phyloP scores from a whole-genome alignment of 441 rosid genomes.

The Daphne laureola region DNA sequence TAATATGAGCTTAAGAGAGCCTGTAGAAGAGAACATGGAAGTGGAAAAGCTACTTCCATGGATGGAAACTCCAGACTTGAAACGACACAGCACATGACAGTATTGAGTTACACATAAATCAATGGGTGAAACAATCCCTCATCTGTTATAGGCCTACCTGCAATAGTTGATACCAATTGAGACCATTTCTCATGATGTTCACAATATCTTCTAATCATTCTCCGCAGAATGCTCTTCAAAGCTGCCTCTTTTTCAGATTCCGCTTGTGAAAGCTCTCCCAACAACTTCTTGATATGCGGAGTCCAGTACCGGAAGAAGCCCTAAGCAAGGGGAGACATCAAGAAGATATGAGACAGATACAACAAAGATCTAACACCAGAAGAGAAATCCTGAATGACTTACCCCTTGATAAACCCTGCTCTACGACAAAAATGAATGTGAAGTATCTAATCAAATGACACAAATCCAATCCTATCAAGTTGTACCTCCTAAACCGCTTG shows the following conservation, averaged over 20 bases:
- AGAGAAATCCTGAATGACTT: no score
- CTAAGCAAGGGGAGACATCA: constrained; percentile 30
- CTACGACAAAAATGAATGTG: no score
- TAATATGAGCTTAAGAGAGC: not conserved
- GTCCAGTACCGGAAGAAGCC: constrained; percentile 80
- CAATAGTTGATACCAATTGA: constrained; percentile 64
- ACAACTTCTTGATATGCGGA: constrained; percentile 57
- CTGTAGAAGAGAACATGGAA: not conserved
- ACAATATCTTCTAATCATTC: constrained; percentile 64
- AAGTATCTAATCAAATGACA: no score
- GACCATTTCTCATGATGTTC: constrained; percentile 82
- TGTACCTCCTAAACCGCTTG: no score
- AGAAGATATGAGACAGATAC: no score
- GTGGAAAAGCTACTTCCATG: constrained; percentile 1
- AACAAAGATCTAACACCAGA: no score
- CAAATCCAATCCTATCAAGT: no score
- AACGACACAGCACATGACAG: constrained; percentile 6
- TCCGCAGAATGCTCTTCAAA: constrained; percentile 69
- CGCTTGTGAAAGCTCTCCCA: constrained; percentile 72
- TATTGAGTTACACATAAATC: constrained; percentile 4
- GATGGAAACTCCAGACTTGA: constrained; percentile 6
- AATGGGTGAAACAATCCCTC: constrained; percentile 10
- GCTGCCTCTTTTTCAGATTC: constrained; percentile 76
- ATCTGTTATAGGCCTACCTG: constrained; percentile 41
- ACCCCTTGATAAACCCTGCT: no score